Evolutionary conservation across 495 filamentous ascomycete genomes (phyloP), one percentile per base, ranked within the genome.

Genomic region (Penicillium crystallinum): DNA sequence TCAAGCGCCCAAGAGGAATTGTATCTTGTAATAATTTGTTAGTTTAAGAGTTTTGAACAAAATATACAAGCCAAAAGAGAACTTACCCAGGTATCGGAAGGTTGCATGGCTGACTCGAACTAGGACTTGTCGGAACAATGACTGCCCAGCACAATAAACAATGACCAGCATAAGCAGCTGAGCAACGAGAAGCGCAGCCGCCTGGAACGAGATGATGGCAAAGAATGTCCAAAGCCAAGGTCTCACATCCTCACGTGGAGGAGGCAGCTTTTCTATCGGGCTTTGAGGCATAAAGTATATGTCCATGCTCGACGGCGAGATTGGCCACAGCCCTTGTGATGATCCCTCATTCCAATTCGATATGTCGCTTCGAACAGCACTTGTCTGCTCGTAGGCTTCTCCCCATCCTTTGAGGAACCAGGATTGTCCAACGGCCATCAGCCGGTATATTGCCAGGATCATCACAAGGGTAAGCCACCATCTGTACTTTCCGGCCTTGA

Each of bases 381-480:
- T 25, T 29, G 52, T 56, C 45, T 70, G 53, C 42, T 75, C 71
- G 62, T 91, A 92, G 6, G 82, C 81, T 65, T 91, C 88, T 40
- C 86, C 88, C 89, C 89, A 95, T 56, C 80, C 77, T 58, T 95
- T 92, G 38, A 95, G 78, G 47, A 90, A 92, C 86, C 88, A 95
- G 12, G 78, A 81, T 57, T 87, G 79, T 22, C 68, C 79, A 43
- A 90, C 67, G 48, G 77, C 73, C 23, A 77, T 58, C 4, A 83
- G 55, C 18, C 89, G 83, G 57, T 80, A 86, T 0, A 85, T 39
- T 17, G 77, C 61, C 21, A 89, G 75, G 17, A 83, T 65, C 2
- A 75, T 38, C 39, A 90, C 69, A 19, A 90, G 71, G 6, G 77
- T 56, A 15, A 63, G 57, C 89, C 89, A 95, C 81, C 84, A 91